Evolutionary conservation across 2,329 filamentous ascomycete species (phyloP), one percentile per base, ranked within the genome.

Genomic region (Paracoccidioides brasiliensis): DNA sequence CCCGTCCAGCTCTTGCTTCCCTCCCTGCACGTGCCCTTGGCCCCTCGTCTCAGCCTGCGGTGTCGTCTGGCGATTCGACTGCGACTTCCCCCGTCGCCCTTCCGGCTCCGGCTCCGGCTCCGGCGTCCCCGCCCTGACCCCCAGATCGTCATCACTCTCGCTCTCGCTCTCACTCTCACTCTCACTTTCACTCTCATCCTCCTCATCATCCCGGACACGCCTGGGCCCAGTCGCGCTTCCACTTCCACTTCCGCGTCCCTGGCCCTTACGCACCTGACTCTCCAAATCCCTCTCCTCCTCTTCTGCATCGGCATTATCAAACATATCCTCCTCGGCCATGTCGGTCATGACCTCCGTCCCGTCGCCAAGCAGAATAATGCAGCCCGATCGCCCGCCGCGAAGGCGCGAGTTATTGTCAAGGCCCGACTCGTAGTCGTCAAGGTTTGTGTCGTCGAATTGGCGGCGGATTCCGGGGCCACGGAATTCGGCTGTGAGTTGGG

Each of bases 351-450:
- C 83, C 77, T 96, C 90, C 66, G 89, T 95, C 66, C 91, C 93
- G 76, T 97, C 90, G 63, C 91, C 90, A 64, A 98, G 81, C 69
- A 95, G 84, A 71, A 97, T 97, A 71, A 96, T 90, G 65, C 90
- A 84, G 64, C 90, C 89, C 57, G 77, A 75, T 70, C 82, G 82
- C 70, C 85, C 86, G 69, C 84, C 82, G 71, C 81, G 82, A 66
- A 85, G 67, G 57, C 72, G 72, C 55, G 65, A 22, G 22, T 22
- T 22, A 22, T 2, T 67, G 56, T 77, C 73, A 53, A 74, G 66
- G 54, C 76, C 75, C 59, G 76, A 63, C 58, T 80, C 77, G 67
- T 78, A 78, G 57, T 79, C 76, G 64, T 78, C 75, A 6, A 72
- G 84, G 71, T 82, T 22, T 22, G 22, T 88, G 67, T 90, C 86